phyloP scores from a whole-genome alignment of 2,329 filamentous ascomycete species.

The Tolypocladium paradoxum region DNA sequence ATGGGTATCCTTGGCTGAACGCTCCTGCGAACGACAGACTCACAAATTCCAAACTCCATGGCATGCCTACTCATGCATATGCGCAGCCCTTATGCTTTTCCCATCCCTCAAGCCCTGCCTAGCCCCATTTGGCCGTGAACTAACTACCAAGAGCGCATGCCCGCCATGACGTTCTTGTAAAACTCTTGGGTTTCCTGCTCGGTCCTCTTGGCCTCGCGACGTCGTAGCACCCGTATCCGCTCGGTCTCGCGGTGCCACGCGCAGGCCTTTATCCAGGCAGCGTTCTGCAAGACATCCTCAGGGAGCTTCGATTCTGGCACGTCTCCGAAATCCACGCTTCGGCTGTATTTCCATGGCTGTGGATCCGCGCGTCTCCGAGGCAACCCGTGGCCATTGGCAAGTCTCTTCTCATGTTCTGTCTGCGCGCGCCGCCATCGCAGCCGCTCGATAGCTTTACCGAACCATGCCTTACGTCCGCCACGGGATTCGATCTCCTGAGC shows the following conservation, averaged over 20 bases:
- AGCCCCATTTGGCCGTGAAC: neutral
- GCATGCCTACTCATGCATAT: neutral
- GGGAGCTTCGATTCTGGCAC: conserved; percentile 30
- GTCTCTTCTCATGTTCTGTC: conserved; percentile 7
- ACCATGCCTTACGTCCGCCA: conserved; percentile 37
- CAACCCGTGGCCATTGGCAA: neutral
- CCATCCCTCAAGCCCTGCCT: too few relatives aligned
- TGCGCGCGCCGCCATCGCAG: conserved; percentile 19
- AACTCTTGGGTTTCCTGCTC: conserved; percentile 12
- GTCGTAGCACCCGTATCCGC: neutral
- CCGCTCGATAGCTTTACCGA: conserved; percentile 33
- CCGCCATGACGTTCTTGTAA: conserved; percentile 6
- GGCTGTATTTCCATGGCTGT: conserved; percentile 16
- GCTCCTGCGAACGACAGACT: neutral
- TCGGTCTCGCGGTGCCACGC: conserved; percentile 22
- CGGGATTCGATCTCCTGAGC: conserved; percentile 37
- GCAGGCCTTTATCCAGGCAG: conserved; percentile 32
- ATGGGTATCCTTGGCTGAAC: neutral
- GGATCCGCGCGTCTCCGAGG: conserved; percentile 10
- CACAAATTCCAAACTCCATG: neutral
- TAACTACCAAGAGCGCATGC: neutral
- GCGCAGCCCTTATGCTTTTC: neutral
- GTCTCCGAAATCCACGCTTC: conserved; percentile 24
- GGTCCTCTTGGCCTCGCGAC: conserved; percentile 7
- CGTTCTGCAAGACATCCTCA: conserved; percentile 30